These are phyloP conservation scores for Amanita phalloides DNA, from an alignment of 768 basidiomycete genomes.

Conservation along the genomic window DNA sequence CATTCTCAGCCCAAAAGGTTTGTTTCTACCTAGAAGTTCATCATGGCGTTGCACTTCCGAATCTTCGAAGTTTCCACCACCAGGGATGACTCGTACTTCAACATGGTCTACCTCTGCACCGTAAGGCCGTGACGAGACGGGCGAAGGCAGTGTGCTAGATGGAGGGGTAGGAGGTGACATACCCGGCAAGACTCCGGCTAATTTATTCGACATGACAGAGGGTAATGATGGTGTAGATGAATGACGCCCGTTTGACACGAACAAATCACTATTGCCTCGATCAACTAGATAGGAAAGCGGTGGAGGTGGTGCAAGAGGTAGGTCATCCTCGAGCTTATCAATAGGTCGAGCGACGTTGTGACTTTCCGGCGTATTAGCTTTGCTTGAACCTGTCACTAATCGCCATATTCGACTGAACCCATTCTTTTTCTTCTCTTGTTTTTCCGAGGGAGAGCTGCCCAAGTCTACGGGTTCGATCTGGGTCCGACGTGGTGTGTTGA, in stretches of 20 bases:
- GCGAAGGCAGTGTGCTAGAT: slow-evolving; percentile 67
- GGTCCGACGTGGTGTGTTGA: slow-evolving; percentile 34
- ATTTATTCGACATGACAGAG: slow-evolving; percentile 46
- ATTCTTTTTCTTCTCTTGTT: slow-evolving; percentile 68
- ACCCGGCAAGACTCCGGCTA: slow-evolving; percentile 42
- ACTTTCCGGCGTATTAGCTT: slow-evolving; percentile 23
- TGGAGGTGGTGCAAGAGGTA: slow-evolving; percentile 83
- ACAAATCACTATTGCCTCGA: slow-evolving; percentile 39
- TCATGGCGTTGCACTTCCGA: slow-evolving; percentile 23
- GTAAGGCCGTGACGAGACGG: slow-evolving; percentile 59
- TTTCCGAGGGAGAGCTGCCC: slow-evolving; percentile 32
- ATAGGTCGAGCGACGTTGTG: slow-evolving; percentile 25
- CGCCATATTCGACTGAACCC: slow-evolving; percentile 77
- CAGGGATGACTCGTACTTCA: slow-evolving; percentile 27
- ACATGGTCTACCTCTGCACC: slow-evolving; percentile 42
- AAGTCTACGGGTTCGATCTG: slow-evolving; percentile 23
- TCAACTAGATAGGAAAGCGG: slow-evolving; percentile 81
- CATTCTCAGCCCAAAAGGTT: slow-evolving; percentile 21
- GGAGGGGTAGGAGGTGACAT: slow-evolving; percentile 69
- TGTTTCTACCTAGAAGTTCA: slow-evolving; percentile 21
- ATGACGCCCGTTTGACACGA: slow-evolving; percentile 35
- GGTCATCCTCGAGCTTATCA: slow-evolving; percentile 51
- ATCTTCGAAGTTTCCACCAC: slow-evolving; percentile 32
- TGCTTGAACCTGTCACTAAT: slow-evolving; percentile 52
- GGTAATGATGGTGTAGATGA: slow-evolving; percentile 63